Conservation (phyloP, 2,329 filamentous ascomycete species). For the Fusarium metavorans region DNA sequence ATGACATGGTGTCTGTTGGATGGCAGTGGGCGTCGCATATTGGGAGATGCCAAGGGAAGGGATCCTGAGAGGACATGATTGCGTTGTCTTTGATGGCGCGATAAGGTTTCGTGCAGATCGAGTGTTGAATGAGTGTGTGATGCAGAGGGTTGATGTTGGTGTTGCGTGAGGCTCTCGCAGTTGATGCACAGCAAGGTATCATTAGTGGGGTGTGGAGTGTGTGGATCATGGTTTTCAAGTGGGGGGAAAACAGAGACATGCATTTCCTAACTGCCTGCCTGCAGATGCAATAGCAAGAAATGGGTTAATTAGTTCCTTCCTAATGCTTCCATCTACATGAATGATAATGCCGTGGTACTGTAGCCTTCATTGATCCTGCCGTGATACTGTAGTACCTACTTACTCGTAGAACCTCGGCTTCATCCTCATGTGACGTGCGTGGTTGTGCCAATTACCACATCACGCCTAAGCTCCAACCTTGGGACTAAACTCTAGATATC, state of each 20-base stretch:
- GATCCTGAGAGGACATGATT: constrained; percentile 27
- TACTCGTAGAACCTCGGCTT: not conserved
- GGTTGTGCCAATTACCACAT: constrained; percentile 1
- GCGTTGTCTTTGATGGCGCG: not conserved
- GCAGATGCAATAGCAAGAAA: not conserved
- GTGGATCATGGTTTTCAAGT: not conserved
- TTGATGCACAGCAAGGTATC: not conserved
- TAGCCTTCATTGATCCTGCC: not conserved
- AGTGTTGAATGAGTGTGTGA: not conserved
- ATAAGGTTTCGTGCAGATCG: not conserved
- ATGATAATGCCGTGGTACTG: not conserved
- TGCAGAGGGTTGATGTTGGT: not conserved
- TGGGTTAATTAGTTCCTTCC: not conserved
- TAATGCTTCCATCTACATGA: not conserved
- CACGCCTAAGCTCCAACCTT: not conserved
- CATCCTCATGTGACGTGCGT: not conserved
- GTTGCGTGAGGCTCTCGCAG: constrained; percentile 7
- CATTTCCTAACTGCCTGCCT: not conserved
- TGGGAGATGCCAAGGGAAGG: constrained; percentile 77
- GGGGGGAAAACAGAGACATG: not conserved
- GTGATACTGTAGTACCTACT: not conserved
- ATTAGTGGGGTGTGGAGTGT: not conserved
- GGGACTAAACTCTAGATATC: not conserved
- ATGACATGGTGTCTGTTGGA: constrained; percentile 81
- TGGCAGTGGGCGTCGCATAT: constrained; percentile 87